Conservation (phyloP, 306 rosid genomes). For the Comarum palustre region DNA sequence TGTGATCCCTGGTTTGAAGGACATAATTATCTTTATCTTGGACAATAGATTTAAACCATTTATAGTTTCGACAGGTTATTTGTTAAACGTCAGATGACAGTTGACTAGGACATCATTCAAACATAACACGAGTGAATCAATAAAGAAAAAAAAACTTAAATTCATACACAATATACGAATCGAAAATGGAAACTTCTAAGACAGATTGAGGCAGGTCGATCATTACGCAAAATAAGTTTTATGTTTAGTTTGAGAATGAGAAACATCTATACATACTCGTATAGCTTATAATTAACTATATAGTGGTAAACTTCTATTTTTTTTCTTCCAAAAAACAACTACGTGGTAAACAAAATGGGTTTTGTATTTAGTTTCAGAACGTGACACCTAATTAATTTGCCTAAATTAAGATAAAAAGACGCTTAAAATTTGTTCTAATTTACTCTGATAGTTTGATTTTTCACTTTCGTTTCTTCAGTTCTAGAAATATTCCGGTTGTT, state of each 20-base stretch:
- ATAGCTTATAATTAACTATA: background rate
- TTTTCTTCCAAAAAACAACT: no score
- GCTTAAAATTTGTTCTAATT: conserved; percentile 30
- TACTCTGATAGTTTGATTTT: background rate
- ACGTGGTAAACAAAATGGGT: conserved; percentile 17
- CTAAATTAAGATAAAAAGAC: conserved; percentile 43
- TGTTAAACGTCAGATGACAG: background rate
- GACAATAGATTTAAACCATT: background rate
- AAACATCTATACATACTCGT: background rate
- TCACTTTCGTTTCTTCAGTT: conserved; percentile 6
- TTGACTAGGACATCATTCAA: background rate
- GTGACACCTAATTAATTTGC: conserved; percentile 9
- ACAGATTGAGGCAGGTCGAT: background rate
- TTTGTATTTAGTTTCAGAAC: conserved; percentile 14
- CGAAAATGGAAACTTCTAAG: conserved; percentile 7
- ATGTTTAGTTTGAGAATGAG: background rate
- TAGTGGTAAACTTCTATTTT: no score
- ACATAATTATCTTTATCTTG: background rate
- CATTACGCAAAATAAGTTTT: background rate
- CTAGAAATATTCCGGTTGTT: conserved; percentile 25
- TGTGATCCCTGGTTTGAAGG: background rate
- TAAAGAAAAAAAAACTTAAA: background rate
- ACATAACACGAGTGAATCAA: background rate
- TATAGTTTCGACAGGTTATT: background rate
- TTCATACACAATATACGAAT: background rate